Evolutionary conservation across 345 rosid genomes (phyloP), one percentile per base, ranked within the genome.

Genomic region (Combretum micranthum): DNA sequence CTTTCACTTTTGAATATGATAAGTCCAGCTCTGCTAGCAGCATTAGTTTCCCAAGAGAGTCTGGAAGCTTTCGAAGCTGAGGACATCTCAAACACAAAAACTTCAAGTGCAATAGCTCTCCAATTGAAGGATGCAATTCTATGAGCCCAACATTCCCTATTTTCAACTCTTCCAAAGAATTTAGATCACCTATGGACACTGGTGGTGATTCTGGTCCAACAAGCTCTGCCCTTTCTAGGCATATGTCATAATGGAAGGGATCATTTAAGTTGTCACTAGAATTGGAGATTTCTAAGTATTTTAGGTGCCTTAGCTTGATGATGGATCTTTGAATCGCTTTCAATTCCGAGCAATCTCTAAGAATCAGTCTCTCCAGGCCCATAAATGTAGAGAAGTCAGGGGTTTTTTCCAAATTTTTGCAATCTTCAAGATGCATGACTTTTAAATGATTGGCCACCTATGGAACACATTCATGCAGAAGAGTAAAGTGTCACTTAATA

Each of bases 241-340:
- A n/a, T n/a, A n/a, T n/a, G n/a, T n/a, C n/a, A n/a, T n/a, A n/a
- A n/a, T n/a, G n/a, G n/a, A n/a, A n/a, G n/a, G n/a, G n/a, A n/a
- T 44, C 39, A 32, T 0, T 25, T 2, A 0, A 4, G 14, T 13
- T 0, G 0, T 0, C 16, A 17, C 9, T 32, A 9, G 1, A 13
- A 7, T 32, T 20, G 3, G 15, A 2, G 10, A 51, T 20, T 22
- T 51, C 32, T 32, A 51, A 51, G 21, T 51, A 51, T 9, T 51
- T 51, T 1, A 51, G 12, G 54, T 12, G 17, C 0, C 20, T 17
- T 20, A 51, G 1, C 12, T 1, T 18, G 18, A 2, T 2, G 6
- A 25, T 26, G 14, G 62, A 59, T 17, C 13, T 0, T 21, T 17
- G 22, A 13, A 58, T 17, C 47, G 44, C 11, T 1, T 12, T 23